These are phyloP conservation scores for Podospora comata DNA, from an alignment of 495 filamentous ascomycete genomes.

Conservation along the genomic window DNA sequence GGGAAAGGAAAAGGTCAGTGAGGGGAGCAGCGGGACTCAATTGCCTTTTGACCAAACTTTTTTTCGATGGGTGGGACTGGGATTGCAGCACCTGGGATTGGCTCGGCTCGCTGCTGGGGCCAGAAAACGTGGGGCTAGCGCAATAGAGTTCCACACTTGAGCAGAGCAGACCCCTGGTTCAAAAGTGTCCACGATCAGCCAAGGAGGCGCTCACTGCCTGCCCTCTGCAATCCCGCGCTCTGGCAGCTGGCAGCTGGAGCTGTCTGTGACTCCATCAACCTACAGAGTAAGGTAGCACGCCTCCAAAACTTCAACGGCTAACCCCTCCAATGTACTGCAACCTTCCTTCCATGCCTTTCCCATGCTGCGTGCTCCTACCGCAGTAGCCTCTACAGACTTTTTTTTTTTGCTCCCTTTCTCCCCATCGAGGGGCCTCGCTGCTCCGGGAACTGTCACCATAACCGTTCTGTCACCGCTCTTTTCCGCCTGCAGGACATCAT, in stretches of 20 bases:
- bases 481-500: conserved; percentile 1
- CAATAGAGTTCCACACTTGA: not conserved
- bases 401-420: not conserved
- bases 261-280: not conserved
- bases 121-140: conserved; percentile 23
- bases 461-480: conserved; percentile 24
- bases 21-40: conserved; percentile 35
- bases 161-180: not conserved
- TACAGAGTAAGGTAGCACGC: not conserved
- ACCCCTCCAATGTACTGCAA: conserved; percentile 7
- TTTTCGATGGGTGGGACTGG: conserved; percentile 28
- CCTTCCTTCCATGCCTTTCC: not conserved
- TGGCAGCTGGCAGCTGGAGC: conserved; percentile 17
- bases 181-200: not conserved
- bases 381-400: not conserved
- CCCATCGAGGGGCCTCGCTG: not conserved
- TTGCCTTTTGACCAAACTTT: conserved; percentile 36
- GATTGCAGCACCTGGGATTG: conserved; percentile 9
- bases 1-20: conserved; percentile 36
- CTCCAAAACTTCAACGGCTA: not conserved
- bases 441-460: not conserved
- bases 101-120: conserved; percentile 13
- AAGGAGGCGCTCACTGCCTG: not conserved
- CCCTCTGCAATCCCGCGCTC: conserved; percentile 1
- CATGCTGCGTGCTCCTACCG: not conserved